Percentiles rank a stretch among this genome's conserved stretches.
phyloP scores from a whole-genome alignment of 1,284 basidiomycete species.

The Amylostereum areolatum region DNA sequence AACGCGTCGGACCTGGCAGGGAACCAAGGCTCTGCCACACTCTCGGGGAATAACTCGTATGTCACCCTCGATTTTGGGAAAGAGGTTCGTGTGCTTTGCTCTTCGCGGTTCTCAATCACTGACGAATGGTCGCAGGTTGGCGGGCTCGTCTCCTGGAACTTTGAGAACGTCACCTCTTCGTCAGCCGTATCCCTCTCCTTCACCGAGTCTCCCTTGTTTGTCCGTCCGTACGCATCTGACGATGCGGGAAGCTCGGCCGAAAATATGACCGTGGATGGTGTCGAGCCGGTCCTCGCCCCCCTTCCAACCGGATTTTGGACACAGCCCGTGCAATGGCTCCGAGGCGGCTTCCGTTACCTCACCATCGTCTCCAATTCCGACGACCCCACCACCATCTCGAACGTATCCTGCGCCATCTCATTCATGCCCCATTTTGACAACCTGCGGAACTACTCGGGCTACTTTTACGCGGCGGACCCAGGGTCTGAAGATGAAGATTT shows the following conservation, averaged over 20 bases:
- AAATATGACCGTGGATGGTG: slow-evolving; percentile 40
- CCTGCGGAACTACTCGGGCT: slow-evolving; percentile 47
- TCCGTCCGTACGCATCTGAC: slow-evolving; percentile 36
- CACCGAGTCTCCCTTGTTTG: slow-evolving; percentile 42
- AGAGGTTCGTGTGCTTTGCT: slow-evolving; percentile 26
- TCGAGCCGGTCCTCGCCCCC: slow-evolving; percentile 33
- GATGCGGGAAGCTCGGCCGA: slow-evolving; percentile 31
- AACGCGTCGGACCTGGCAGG: slow-evolving; percentile 28
- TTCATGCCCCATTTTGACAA: slow-evolving; percentile 51
- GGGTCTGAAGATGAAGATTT: slow-evolving; percentile 42
- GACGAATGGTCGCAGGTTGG: slow-evolving; percentile 30
- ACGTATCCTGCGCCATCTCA: slow-evolving; percentile 47
- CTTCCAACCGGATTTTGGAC: slow-evolving; percentile 38
- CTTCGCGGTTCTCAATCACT: neutral
- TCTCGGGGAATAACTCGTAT: slow-evolving; percentile 33
- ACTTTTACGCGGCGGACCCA: slow-evolving; percentile 47
- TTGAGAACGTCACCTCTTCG: slow-evolving; percentile 23
- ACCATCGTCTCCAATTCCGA: slow-evolving; percentile 39
- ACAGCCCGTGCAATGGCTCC: slow-evolving; percentile 36
- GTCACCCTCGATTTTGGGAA: slow-evolving; percentile 40
- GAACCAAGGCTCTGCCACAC: slow-evolving; percentile 20
- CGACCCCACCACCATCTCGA: slow-evolving; percentile 35
- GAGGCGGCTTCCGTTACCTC: slow-evolving; percentile 54
- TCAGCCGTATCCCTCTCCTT: slow-evolving; percentile 39
- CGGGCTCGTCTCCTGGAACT: slow-evolving; percentile 35